A percentile compares a stretch with the other conserved stretches of the same genome.
Conservation (phyloP, 805 yeast genomes). For the Nakazawaea peltata region DNA sequence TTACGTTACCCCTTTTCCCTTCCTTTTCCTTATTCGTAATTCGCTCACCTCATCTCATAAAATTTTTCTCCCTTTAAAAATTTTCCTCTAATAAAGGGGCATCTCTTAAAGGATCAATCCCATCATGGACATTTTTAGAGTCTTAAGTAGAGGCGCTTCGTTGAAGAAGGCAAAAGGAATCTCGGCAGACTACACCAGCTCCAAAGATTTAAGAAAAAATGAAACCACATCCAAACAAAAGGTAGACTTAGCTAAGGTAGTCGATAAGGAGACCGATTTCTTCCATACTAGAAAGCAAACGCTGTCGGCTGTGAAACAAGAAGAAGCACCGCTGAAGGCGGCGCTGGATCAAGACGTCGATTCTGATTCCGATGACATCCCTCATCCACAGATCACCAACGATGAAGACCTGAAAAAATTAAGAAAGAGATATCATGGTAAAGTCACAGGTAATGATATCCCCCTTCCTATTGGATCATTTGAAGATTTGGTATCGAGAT, state of each 20-base stretch:
- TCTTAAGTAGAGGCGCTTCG: constrained; percentile 80
- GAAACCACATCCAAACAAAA: constrained; percentile 24
- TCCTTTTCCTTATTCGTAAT: too few relatives aligned
- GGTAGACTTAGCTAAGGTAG: constrained; percentile 34
- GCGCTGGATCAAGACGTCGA: constrained; percentile 15
- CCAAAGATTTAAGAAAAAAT: constrained; percentile 13
- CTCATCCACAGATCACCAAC: constrained; percentile 37
- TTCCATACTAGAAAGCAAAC: constrained; percentile 51
- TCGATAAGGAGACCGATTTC: constrained; percentile 75
- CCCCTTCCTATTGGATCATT: constrained; percentile 92
- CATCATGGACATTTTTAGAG: constrained; percentile 83
- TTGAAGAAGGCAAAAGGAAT: constrained; percentile 49
- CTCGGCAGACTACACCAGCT: constrained; percentile 33
- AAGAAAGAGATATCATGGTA: constrained; percentile 55
- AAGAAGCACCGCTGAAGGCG: constrained; percentile 12
- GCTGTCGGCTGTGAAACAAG: constrained; percentile 15
- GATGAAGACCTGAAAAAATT: constrained; percentile 52
- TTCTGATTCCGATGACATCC: constrained; percentile 23
- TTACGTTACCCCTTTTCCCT: too few relatives aligned
- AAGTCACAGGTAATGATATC: constrained; percentile 74
- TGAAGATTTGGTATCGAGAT: constrained; percentile 67
- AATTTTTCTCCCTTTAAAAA: too few relatives aligned
- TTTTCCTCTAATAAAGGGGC: too few relatives aligned
- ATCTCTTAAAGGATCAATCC: too few relatives aligned
- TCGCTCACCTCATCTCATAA: neutral